Evolutionary conservation across 2,329 filamentous ascomycete genomes (phyloP).

Genomic region (Colletotrichum sublineola): DNA sequence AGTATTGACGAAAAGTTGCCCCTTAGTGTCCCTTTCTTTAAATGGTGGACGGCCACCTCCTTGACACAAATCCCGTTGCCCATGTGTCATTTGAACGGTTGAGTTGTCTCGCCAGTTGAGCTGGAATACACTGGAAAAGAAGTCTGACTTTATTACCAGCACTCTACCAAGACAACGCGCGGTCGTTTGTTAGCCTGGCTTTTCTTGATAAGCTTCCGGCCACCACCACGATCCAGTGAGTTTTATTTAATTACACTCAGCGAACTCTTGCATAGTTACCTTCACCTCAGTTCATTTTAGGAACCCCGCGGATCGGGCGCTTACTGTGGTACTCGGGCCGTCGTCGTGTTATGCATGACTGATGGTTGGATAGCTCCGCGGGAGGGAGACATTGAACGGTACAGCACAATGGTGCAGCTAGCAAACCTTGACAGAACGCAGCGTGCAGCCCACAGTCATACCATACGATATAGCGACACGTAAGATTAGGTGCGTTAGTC

Average conservation of each 20-base stretch:
- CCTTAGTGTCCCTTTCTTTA: neutral
- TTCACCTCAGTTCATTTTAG: conserved; percentile 1
- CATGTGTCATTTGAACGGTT: neutral
- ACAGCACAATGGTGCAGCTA: conserved; percentile 8
- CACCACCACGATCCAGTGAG: neutral
- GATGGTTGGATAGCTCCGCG: neutral
- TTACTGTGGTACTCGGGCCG: neutral
- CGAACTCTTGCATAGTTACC: neutral
- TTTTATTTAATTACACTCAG: neutral
- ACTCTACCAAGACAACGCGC: neutral
- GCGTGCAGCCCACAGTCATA: neutral
- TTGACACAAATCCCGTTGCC: neutral
- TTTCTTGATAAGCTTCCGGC: neutral
- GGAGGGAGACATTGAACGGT: neutral
- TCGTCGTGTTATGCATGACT: conserved; percentile 12
- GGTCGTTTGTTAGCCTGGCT: neutral
- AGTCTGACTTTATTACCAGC: neutral
- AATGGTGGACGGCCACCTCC: conserved; percentile 17
- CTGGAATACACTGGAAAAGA: neutral
- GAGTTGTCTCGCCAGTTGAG: neutral
- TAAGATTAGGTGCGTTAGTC: conserved; percentile 33
- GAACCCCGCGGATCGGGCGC: neutral
- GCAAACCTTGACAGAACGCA: conserved; percentile 20
- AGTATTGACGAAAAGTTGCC: neutral
- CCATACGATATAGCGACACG: neutral